These are phyloP conservation scores for Polymyxa betae DNA, from an alignment of 208 protist genomes.

Conservation along the genomic window DNA sequence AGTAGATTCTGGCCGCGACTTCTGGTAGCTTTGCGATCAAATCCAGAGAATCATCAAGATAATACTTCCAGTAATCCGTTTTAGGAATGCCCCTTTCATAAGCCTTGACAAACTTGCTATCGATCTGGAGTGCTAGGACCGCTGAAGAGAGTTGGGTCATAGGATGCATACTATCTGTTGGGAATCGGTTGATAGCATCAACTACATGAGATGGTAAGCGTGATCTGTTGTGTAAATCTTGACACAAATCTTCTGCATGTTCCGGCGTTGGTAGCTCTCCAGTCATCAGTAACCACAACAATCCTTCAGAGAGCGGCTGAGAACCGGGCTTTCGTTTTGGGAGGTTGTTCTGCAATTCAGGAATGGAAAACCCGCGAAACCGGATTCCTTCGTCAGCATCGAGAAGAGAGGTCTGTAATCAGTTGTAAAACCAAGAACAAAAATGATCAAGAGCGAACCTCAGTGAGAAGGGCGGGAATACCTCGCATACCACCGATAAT, in stretches of 20 bases:
- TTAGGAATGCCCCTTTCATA: constrained; percentile 86
- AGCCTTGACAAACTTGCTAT: constrained; percentile 87
- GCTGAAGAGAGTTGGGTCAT: constrained; percentile 85
- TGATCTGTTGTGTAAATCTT: constrained; percentile 51
- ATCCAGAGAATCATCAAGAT: constrained; percentile 84
- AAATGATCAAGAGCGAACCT: not conserved
- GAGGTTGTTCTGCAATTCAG: constrained; percentile 78
- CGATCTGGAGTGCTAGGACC: constrained; percentile 85
- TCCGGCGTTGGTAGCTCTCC: constrained; percentile 87
- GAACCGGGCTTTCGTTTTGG: constrained; percentile 67
- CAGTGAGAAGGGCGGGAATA: not conserved
- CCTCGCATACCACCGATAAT: constrained; percentile 16
- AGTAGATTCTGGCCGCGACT: constrained; percentile 64
- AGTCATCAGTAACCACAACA: constrained; percentile 94
- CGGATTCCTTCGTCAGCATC: constrained; percentile 83
- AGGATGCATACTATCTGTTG: constrained; percentile 85
- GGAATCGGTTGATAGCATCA: constrained; percentile 81
- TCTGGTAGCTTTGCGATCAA: constrained; percentile 65
- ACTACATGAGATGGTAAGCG: constrained; percentile 23
- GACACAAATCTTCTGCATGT: constrained; percentile 64
- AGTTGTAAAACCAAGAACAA: not conserved
- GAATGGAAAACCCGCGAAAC: constrained; percentile 91
- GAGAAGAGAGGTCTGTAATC: constrained; percentile 55
- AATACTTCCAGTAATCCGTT: constrained; percentile 90
- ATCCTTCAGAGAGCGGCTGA: constrained; percentile 90